These are phyloP conservation scores for Backusella westeae DNA, from an alignment of 192 early-diverging fungal species.

Conservation along the genomic window DNA sequence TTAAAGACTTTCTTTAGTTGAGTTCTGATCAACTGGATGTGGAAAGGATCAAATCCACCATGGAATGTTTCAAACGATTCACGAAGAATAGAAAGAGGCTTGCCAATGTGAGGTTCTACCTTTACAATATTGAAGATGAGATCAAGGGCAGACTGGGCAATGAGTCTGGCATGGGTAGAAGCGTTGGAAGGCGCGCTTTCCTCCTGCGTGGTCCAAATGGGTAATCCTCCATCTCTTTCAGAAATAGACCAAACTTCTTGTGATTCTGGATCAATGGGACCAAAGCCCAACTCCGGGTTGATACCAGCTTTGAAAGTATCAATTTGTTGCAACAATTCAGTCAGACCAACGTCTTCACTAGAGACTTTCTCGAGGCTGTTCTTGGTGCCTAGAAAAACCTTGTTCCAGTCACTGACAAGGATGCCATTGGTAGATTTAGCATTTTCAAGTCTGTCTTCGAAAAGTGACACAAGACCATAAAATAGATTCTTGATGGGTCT, in stretches of 20 bases:
- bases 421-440: not conserved
- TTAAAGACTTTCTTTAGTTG: not conserved
- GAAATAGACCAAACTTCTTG: not conserved
- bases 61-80: not conserved
- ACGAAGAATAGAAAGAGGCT: not conserved
- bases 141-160: not conserved
- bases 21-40: not conserved
- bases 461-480: not conserved
- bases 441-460: not conserved
- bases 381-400: not conserved
- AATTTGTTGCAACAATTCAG: not conserved
- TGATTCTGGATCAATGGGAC: too few relatives aligned
- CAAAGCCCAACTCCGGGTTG: not conserved
- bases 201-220: not conserved
- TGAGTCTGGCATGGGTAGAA: not conserved
- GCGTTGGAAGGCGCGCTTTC: not conserved
- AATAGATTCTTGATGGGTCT: not conserved
- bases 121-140: not conserved
- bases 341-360: not conserved
- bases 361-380: not conserved
- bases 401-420: not conserved
- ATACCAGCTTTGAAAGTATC: not conserved
- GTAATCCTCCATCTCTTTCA: not conserved
- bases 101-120: not conserved
- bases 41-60: not conserved